Percentiles rank a stretch among this genome's conserved stretches.
Conservation (phyloP, 139 green algal species). For the Tetradesmus lagerheimii region DNA sequence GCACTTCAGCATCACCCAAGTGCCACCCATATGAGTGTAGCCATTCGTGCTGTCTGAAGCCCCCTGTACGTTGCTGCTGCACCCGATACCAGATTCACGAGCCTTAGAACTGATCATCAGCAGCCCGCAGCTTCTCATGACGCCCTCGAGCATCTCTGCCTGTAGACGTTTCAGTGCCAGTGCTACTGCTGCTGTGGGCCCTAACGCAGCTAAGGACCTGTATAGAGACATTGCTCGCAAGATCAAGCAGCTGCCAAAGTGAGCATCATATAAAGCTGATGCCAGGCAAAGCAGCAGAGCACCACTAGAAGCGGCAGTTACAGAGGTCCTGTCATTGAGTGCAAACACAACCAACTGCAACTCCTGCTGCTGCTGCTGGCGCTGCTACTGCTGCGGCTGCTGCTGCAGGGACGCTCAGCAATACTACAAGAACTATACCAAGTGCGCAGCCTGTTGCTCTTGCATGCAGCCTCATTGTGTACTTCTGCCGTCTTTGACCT, state of each 20-base stretch:
- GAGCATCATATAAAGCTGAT: background rate
- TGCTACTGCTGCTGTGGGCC: background rate
- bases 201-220: background rate
- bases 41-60: too few species aligned
- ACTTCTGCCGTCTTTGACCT: too few species aligned
- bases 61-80: background rate
- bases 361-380: background rate
- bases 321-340: background rate
- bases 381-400: background rate
- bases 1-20: background rate
- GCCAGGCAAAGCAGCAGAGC: background rate
- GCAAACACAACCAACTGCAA: background rate
- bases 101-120: background rate
- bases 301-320: background rate
- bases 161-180: background rate
- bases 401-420: slow-evolving; percentile 15
- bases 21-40: too few species aligned
- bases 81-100: background rate
- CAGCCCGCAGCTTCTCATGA: background rate
- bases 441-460: background rate
- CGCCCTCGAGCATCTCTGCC: background rate
- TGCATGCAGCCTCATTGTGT: background rate
- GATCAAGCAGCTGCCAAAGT: background rate
- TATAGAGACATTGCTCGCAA: background rate
- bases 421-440: slow-evolving; percentile 2